Percentiles rank a stretch among this genome's conserved stretches.
phyloP scores from a whole-genome alignment of 2,329 filamentous ascomycete species.

The Calonectria pseudoturangicola region DNA sequence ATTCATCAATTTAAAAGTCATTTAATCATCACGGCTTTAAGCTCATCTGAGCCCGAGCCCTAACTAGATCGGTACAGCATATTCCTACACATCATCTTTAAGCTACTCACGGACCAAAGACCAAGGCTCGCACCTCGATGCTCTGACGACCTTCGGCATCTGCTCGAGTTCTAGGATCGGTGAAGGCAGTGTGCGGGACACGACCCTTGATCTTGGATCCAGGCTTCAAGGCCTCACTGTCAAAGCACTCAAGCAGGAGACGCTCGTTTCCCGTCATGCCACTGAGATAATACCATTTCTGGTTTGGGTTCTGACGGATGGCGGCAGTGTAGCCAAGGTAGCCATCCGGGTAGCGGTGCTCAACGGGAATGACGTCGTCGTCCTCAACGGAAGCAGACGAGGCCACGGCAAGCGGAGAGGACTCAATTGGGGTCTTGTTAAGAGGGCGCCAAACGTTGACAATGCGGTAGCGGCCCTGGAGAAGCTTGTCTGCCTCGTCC shows the following conservation, averaged over 20 bases:
- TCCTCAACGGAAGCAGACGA: conserved; percentile 77
- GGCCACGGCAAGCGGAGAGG: conserved; percentile 81
- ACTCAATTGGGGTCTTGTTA: conserved; percentile 75
- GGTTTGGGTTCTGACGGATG: conserved; percentile 75
- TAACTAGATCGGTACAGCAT: conserved; percentile 13
- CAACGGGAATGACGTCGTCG: conserved; percentile 80
- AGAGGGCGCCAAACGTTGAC: conserved; percentile 90
- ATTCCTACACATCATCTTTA: conserved; percentile 11
- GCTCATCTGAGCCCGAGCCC: neutral
- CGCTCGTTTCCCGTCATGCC: conserved; percentile 85
- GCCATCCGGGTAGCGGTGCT: conserved; percentile 80
- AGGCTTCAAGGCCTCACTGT: conserved; percentile 75
- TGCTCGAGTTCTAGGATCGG: conserved; percentile 81
- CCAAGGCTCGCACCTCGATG: conserved; percentile 90
- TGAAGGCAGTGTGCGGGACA: conserved; percentile 86
- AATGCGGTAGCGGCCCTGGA: conserved; percentile 84
- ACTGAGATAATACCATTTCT: conserved; percentile 87
- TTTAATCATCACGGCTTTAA: conserved; percentile 18
- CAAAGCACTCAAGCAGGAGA: conserved; percentile 87
- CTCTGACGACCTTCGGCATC: conserved; percentile 86
- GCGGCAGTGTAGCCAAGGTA: conserved; percentile 84
- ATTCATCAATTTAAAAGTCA: conserved; percentile 23
- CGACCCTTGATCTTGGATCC: conserved; percentile 72
- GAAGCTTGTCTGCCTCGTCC: conserved; percentile 79
- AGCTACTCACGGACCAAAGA: conserved; percentile 78